Conservation (phyloP, 148 eudicot species). For the Nepenthes gracilis region DNA sequence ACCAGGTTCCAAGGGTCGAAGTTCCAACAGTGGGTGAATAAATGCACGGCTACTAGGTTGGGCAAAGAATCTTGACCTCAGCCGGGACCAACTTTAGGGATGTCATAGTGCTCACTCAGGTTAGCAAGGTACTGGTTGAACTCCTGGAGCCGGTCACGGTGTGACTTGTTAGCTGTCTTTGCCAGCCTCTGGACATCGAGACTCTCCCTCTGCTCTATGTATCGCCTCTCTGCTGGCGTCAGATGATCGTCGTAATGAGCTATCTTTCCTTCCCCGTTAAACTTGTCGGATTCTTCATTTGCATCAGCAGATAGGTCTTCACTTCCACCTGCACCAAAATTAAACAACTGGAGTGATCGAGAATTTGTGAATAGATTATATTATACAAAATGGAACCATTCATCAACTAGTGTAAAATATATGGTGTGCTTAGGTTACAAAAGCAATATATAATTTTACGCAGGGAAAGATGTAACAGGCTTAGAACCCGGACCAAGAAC, state of each 20-base stretch:
- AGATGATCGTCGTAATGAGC: constrained; percentile 42
- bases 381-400: no score
- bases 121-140: constrained; percentile 91
- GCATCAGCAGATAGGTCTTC: constrained; percentile 17
- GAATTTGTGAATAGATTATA: neutral
- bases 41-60: no score
- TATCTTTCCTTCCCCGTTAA: constrained; percentile 20
- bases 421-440: no score
- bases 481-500: no score
- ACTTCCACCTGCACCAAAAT: constrained; percentile 18
- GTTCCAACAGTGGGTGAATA: no score
- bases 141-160: constrained; percentile 76
- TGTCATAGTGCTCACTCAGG: constrained; percentile 95
- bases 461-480: no score
- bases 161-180: constrained; percentile 74
- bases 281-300: constrained; percentile 23
- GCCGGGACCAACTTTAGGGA: constrained; percentile 99
- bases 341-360: neutral
- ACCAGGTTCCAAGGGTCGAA: no score
- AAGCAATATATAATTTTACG: no score
- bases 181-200: constrained; percentile 60
- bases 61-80: constrained; percentile 9
- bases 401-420: no score
- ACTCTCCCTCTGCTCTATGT: constrained; percentile 78
- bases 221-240: constrained; percentile 89